phyloP scores from a whole-genome alignment of 1,284 basidiomycete species.

The Coniferiporia sulphurascens region DNA sequence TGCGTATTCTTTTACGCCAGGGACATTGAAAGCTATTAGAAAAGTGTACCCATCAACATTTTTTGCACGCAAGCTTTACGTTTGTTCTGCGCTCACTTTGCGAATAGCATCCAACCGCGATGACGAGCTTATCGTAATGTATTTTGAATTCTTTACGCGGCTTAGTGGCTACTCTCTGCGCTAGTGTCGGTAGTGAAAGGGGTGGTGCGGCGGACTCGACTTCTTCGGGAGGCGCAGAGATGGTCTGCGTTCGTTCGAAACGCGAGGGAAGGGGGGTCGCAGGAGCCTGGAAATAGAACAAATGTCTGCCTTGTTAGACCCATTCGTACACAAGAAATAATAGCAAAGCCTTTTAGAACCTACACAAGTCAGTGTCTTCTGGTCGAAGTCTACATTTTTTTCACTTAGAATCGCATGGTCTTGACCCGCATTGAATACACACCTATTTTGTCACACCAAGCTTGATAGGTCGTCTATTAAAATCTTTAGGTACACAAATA shows the following conservation, averaged over 20 bases:
- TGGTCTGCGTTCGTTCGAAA: conserved; percentile 10
- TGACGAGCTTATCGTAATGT: conserved; percentile 77
- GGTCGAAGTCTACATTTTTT: conserved; percentile 55
- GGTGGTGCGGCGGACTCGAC: not conserved
- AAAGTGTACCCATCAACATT: not conserved
- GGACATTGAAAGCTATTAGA: conserved; percentile 52
- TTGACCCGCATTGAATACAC: conserved; percentile 6
- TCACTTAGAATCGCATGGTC: no score
- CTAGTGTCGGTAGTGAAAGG: conserved; percentile 7
- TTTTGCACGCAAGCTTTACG: not conserved
- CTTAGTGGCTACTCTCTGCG: conserved; percentile 15
- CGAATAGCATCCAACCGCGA: conserved; percentile 81
- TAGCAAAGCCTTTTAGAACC: conserved; percentile 23
- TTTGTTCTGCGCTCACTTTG: conserved; percentile 52
- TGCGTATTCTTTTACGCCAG: conserved; percentile 71
- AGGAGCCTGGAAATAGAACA: conserved; percentile 10
- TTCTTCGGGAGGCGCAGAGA: not conserved
- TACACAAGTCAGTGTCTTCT: conserved; percentile 57
- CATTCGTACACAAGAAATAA: not conserved
- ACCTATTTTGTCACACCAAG: conserved; percentile 70
- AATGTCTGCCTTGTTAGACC: not conserved
- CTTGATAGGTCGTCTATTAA: conserved; percentile 55
- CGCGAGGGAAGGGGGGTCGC: conserved; percentile 16
- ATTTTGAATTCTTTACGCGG: conserved; percentile 40
- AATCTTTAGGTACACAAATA: not conserved